Conservation (phyloP, 2,329 filamentous ascomycete species). For the Onygena corvina region DNA sequence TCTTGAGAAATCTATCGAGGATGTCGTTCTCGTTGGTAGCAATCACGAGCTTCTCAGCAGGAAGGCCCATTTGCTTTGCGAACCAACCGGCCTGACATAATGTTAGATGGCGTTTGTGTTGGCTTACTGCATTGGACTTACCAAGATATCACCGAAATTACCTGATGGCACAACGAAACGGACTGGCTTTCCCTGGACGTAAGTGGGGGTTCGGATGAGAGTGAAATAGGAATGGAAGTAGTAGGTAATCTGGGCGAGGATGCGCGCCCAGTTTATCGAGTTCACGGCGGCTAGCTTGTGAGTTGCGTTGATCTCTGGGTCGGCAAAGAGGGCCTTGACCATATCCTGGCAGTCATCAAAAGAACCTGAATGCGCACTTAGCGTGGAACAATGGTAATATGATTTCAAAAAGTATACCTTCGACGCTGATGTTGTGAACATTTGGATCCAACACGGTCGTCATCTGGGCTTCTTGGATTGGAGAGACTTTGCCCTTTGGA, state of each 20-base stretch:
- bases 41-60: constrained; percentile 75
- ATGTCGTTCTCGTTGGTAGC: constrained; percentile 98
- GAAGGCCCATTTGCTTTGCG: constrained; percentile 78
- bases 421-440: constrained; percentile 81
- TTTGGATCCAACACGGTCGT: constrained; percentile 83
- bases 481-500: constrained; percentile 79
- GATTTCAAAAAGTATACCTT: constrained; percentile 33
- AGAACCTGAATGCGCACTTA: constrained; percentile 41
- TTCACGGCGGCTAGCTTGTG: constrained; percentile 87
- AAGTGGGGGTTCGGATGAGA: constrained; percentile 49
- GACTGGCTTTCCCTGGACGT: constrained; percentile 47
- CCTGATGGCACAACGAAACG: constrained; percentile 87
- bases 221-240: constrained; percentile 93
- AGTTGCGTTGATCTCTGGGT: constrained; percentile 67
- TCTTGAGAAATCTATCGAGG: constrained; percentile 86
- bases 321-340: constrained; percentile 83
- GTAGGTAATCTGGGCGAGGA: constrained; percentile 92
- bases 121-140: constrained; percentile 8
- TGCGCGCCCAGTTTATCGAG: constrained; percentile 91
- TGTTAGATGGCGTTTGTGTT: neutral
- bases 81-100: constrained; percentile 57
- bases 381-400: neutral
- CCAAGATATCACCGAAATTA: constrained; percentile 88
- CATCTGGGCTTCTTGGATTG: constrained; percentile 95
- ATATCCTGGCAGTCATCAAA: constrained; percentile 98